Evolutionary conservation across 129 eudicot genomes (phyloP).

Genomic region (Centrapalus pauciflorus): DNA sequence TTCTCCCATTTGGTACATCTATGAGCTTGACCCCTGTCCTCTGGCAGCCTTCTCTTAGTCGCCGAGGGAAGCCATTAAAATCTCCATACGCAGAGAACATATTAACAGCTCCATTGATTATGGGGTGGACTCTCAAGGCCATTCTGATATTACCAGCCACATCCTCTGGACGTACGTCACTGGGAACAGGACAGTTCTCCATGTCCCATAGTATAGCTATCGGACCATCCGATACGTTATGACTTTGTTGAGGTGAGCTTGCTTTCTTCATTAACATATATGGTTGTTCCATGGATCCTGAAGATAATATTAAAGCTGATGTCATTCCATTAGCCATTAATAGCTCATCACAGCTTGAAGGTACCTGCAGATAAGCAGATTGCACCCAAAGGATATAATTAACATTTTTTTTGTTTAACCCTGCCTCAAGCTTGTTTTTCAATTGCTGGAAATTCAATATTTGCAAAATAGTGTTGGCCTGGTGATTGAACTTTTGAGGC

Average conservation of each 20-base stretch:
- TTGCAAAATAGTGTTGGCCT: neutral
- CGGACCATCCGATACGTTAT: slow-evolving; percentile 43
- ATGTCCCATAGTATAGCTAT: slow-evolving; percentile 96
- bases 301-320: slow-evolving; percentile 24
- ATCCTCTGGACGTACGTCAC: slow-evolving; percentile 80
- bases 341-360: slow-evolving; percentile 14
- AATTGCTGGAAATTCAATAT: neutral
- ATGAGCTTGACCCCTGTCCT: slow-evolving; percentile 85
- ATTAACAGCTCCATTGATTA: slow-evolving; percentile 71
- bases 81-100: slow-evolving; percentile 92
- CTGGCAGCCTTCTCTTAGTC: slow-evolving; percentile 93
- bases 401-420: neutral
- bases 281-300: slow-evolving; percentile 38
- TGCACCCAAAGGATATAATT: slow-evolving; percentile 1
- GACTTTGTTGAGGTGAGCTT: slow-evolving; percentile 30
- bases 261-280: slow-evolving; percentile 23
- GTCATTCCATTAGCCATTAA: slow-evolving; percentile 42
- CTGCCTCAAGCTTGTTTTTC: neutral
- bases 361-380: slow-evolving; percentile 15
- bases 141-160: slow-evolving; percentile 83
- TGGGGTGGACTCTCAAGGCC: slow-evolving; percentile 82
- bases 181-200: slow-evolving; percentile 93
- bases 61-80: slow-evolving; percentile 77
- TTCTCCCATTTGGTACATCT: slow-evolving; percentile 96
- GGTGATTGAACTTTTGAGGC: neutral